Conservation (phyloP, 2,329 filamentous ascomycete species). For the Talaromyces sp. region DNA sequence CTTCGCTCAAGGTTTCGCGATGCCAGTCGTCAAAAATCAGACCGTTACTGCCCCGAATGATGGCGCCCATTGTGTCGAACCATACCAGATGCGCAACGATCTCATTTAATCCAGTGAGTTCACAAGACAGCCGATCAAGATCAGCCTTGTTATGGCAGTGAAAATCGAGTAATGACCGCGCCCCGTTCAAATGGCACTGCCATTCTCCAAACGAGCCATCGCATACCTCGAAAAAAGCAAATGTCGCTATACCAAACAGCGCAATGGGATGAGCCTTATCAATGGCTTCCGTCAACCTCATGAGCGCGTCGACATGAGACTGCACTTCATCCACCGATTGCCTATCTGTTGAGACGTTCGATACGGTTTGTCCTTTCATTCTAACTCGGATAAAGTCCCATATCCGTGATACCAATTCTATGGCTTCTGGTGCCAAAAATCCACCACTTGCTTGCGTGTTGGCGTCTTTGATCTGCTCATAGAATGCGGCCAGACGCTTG, state of each 20-base stretch:
- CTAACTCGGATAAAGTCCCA: conserved; percentile 25
- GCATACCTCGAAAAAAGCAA: conserved; percentile 46
- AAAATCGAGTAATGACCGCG: conserved; percentile 40
- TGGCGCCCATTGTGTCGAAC: conserved; percentile 40
- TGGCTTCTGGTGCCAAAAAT: conserved; percentile 23
- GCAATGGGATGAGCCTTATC: conserved; percentile 42
- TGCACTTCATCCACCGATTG: conserved; percentile 22
- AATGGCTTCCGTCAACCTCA: conserved; percentile 39
- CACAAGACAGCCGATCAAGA: conserved; percentile 31
- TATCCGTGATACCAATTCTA: conserved; percentile 26
- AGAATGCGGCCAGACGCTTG: conserved; percentile 25
- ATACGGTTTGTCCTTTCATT: conserved; percentile 19
- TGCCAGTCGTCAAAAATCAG: conserved; percentile 45
- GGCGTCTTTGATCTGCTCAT: conserved; percentile 24
- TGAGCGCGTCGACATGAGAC: conserved; percentile 34
- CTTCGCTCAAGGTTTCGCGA: conserved; percentile 31
- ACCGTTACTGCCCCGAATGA: conserved; percentile 21
- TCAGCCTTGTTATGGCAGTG: conserved; percentile 37
- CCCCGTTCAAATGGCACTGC: conserved; percentile 39
- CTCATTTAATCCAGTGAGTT: conserved; percentile 37
- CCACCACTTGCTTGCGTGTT: conserved; percentile 17
- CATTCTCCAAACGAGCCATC: conserved; percentile 42
- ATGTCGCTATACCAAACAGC: conserved; percentile 44
- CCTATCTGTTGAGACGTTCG: conserved; percentile 17
- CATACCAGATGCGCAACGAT: conserved; percentile 41